These are phyloP conservation scores for Wickerhamiella siamensis DNA, from an alignment of 805 yeast genomes.

Conservation along the genomic window DNA sequence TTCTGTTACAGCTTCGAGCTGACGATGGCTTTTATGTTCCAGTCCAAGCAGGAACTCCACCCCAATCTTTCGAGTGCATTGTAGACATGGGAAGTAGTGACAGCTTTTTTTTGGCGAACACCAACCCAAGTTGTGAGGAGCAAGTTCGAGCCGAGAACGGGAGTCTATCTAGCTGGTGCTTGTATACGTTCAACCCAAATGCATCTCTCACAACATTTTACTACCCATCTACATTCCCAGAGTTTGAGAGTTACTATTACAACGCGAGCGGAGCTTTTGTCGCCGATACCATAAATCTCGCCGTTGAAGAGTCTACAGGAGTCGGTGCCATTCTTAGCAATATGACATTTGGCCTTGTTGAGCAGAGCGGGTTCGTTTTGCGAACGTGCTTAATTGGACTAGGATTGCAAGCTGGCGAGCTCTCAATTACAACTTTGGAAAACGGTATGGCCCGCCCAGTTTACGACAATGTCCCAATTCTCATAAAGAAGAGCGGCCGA, in stretches of 20 bases:
- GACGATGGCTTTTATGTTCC: too few species aligned
- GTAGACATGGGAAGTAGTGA: neutral
- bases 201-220: neutral
- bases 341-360: neutral
- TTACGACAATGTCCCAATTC: conserved; percentile 22
- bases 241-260: neutral
- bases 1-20: too few species aligned
- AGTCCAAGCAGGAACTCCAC: neutral
- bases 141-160: too few species aligned
- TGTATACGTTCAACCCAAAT: neutral
- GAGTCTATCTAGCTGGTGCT: too few species aligned
- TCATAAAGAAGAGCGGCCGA: conserved; percentile 26
- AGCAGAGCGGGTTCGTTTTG: neutral
- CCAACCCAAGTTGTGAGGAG: too few species aligned
- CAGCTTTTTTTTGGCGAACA: neutral
- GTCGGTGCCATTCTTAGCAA: neutral
- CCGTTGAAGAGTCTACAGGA: neutral
- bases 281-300: neutral
- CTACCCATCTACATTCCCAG: neutral
- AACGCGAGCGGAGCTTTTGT: neutral
- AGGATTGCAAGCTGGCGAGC: neutral
- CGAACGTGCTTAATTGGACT: neutral
- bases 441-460: neutral
- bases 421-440: neutral
- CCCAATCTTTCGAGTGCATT: neutral